Evolutionary conservation across 768 basidiomycete species (phyloP), one percentile per base, ranked within the genome.

Genomic region (Cubamyces lactineus): DNA sequence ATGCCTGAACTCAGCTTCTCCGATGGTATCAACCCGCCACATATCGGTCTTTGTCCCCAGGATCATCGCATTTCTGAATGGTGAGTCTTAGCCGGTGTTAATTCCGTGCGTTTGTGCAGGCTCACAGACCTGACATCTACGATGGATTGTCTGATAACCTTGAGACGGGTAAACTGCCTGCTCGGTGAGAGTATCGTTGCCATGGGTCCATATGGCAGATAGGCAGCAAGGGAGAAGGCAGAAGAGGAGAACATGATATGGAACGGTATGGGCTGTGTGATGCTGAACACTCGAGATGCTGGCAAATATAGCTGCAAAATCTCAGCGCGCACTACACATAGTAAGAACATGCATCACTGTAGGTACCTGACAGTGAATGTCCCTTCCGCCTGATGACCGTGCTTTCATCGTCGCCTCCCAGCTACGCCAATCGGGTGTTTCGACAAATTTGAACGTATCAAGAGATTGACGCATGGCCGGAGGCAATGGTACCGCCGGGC

Each of bases 1-100:
- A 67, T 82, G 83, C 62, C 71, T 80, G 67, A 91, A 88, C 12
- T 70, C 72, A n/a, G 81, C 88, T 67, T 85, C 83, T 8, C 88
- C 88, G 40, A 89, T 84, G 57, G 75, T 78, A 63, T 86, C 86
- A 1, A 84, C 79, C 58, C 82, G 77, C 87, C 88, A 91, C 23
- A 90, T 90, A 64, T 89, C 85, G 1, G 86, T 81, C 71, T 86
- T 88, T n/a, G 82, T 81, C 1, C 80, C 82, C 9, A 78, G 66
- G 17, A 82, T 67, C 17, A 79, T 61, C 2, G 76, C 68, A 65
- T 85, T 84, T 43, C 85, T 87, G 52, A 11, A 34, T 6, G 17
- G 17, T 12, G 24, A 30, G 15, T 46, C 13, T 17, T 5, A n/a
- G 2, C 8, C 21, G 4, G 11, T 19, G 34, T 38, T 9, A 30